A percentile compares a stretch with the other conserved stretches of the same genome.
These are phyloP conservation scores for Gynandropsis gynandra DNA, from an alignment of 345 rosid genomes.

Conservation along the genomic window DNA sequence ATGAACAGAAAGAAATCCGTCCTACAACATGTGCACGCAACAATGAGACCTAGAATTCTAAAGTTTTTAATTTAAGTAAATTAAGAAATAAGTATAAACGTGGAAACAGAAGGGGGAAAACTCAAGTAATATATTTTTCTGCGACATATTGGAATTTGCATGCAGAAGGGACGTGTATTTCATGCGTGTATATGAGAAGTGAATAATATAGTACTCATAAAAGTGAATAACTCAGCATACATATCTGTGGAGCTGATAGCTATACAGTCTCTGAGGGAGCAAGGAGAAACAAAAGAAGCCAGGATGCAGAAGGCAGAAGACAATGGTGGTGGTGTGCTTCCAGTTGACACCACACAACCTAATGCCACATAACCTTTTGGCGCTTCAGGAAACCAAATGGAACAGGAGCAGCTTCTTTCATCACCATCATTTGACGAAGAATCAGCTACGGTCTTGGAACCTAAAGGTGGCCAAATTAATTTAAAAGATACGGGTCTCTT, in stretches of 20 bases:
- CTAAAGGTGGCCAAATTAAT: constrained; percentile 57
- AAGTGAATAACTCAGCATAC: constrained; percentile 39
- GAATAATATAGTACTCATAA: constrained; percentile 10
- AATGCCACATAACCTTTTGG: constrained; percentile 85
- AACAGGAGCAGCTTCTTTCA: constrained; percentile 38
- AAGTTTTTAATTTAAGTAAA: constrained; percentile 9
- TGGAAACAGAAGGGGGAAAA: constrained; percentile 1
- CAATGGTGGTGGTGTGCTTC: constrained; percentile 53
- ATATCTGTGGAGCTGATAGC: constrained; percentile 43
- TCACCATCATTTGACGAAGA: constrained; percentile 18
- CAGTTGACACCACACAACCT: constrained; percentile 75
- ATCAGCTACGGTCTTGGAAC: constrained; percentile 36
- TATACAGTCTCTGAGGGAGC: constrained; percentile 80
- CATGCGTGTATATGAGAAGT: constrained; percentile 13
- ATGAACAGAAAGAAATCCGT: constrained; percentile 11
- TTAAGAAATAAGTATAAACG: constrained; percentile 11
- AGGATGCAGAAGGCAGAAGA: constrained; percentile 72
- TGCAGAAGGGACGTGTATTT: constrained; percentile 10
- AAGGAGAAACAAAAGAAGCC: constrained; percentile 77
- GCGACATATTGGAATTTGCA: not conserved
- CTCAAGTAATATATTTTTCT: not conserved
- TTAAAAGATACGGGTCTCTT: constrained; percentile 75
- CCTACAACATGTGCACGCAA: constrained; percentile 8
- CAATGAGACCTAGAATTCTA: constrained; percentile 7
- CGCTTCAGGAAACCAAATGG: constrained; percentile 92